Conservation (phyloP, 2,329 filamentous ascomycete genomes). For the Aspergillus sp. region DNA sequence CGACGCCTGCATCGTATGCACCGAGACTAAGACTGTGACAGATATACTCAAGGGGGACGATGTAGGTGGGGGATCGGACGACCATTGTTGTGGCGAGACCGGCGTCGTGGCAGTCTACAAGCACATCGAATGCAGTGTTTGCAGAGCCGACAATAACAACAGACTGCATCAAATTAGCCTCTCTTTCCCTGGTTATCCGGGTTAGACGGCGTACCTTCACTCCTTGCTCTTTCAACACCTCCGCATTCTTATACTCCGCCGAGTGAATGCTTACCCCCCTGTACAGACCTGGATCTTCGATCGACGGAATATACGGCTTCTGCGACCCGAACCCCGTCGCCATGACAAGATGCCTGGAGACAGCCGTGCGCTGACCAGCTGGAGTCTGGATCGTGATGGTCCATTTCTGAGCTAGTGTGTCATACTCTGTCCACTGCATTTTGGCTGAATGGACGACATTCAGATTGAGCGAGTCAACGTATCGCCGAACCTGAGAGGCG, state of each 20-base stretch:
- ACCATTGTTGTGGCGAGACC: conserved; percentile 47
- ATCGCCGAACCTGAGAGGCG: conserved; percentile 21
- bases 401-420: conserved; percentile 21
- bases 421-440: conserved; percentile 23
- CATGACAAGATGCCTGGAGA: conserved; percentile 19
- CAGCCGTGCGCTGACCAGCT: conserved; percentile 7
- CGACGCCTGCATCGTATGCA: conserved; percentile 27
- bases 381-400: conserved; percentile 21
- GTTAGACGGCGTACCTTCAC: not conserved
- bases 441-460: conserved; percentile 32
- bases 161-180: conserved; percentile 22
- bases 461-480: conserved; percentile 31
- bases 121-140: conserved; percentile 50
- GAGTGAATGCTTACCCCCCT: conserved; percentile 11
- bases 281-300: conserved; percentile 13
- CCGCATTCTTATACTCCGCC: not conserved
- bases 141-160: conserved; percentile 49
- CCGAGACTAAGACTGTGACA: conserved; percentile 21
- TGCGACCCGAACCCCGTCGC: conserved; percentile 21
- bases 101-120: conserved; percentile 46
- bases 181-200: no score
- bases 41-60: conserved; percentile 24
- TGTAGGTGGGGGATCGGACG: conserved; percentile 43
- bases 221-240: not conserved
- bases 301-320: conserved; percentile 15